Evolutionary conservation across 352 stramenopile species (phyloP).

Genomic region (Globisporangium lucens): DNA sequence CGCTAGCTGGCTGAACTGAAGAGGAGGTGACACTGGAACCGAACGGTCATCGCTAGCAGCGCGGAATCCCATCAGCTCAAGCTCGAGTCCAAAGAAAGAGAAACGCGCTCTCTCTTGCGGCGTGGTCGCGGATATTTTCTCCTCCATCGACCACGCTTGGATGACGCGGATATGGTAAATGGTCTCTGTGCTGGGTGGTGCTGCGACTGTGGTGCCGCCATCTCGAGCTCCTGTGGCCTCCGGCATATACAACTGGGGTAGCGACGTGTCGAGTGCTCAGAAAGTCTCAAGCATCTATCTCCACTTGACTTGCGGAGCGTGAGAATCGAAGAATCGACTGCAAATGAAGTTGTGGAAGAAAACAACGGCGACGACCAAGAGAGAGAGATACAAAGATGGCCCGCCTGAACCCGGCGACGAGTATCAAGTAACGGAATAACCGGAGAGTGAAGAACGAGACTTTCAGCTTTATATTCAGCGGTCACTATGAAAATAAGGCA

Average conservation of each 20-base stretch:
- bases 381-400: constrained; percentile 8
- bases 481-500: background rate
- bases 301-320: background rate
- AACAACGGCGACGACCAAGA: background rate
- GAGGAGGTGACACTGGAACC: background rate
- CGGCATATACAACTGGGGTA: background rate
- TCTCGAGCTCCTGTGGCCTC: constrained; percentile 4
- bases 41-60: background rate
- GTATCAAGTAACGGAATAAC: constrained; percentile 5
- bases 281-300: background rate
- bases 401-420: background rate
- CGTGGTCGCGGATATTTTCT: background rate
- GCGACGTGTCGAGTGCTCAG: background rate
- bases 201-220: background rate
- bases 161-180: constrained; percentile 39
- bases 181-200: constrained; percentile 16
- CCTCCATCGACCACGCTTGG: constrained; percentile 21
- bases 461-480: constrained; percentile 11
- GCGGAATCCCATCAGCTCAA: constrained; percentile 33
- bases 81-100: constrained; percentile 45
- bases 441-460: background rate
- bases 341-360: background rate
- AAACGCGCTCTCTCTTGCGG: background rate
- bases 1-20: constrained; percentile 4
- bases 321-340: background rate